Percentiles rank a stretch among this genome's conserved stretches.
Conservation (phyloP, 192 early-diverging fungal genomes). For the Rhizophagus sp. region DNA sequence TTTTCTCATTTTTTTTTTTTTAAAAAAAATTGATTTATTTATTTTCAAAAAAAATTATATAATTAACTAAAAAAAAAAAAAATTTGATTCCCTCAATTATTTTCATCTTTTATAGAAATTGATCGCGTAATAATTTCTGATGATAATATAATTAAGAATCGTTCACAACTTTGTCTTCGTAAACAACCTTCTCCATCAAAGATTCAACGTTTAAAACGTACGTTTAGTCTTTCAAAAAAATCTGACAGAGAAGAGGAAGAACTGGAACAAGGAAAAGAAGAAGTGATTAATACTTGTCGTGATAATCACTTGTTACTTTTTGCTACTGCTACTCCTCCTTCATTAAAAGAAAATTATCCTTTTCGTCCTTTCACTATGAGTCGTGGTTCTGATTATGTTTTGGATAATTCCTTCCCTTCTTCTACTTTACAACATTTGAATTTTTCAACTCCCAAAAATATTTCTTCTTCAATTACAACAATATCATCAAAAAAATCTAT, state of each 20-base stretch:
- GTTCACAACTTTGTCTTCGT: background rate
- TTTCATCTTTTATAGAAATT: background rate
- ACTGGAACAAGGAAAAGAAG: background rate
- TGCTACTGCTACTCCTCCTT: background rate
- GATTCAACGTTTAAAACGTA: background rate
- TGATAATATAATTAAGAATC: background rate
- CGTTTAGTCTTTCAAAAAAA: background rate
- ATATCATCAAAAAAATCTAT: too few relatives aligned
- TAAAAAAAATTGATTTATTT: accelerated
- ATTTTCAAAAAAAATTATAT: background rate
- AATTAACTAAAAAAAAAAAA: background rate
- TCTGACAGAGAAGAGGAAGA: background rate
- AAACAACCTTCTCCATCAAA: background rate
- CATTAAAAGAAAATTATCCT: background rate
- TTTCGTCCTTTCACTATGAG: background rate
- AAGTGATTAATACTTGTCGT: background rate
- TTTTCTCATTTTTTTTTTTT: too few relatives aligned
- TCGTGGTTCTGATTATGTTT: background rate
- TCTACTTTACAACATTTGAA: too few relatives aligned
- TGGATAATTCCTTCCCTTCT: too few relatives aligned
- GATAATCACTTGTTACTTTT: background rate
- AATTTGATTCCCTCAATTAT: background rate
- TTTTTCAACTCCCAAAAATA: too few relatives aligned
- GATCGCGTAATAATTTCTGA: background rate
- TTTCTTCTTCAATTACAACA: too few relatives aligned